Evolutionary conservation across 495 filamentous ascomycete species (phyloP).

Genomic region (Trichoderma gamsii): DNA sequence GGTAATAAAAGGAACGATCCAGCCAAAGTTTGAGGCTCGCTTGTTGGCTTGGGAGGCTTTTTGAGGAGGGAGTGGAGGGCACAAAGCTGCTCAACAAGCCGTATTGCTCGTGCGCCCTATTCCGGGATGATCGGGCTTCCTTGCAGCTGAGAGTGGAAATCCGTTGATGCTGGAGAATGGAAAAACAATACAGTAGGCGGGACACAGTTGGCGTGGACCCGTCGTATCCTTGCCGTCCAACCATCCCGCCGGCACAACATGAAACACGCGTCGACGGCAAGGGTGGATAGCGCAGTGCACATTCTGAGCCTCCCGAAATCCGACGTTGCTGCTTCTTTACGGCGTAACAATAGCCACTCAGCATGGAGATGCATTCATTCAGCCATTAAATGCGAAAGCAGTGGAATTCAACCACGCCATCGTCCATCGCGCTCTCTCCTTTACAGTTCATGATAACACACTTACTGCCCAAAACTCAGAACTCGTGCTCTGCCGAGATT

Average conservation of each 20-base stretch:
- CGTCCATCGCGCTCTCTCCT: background rate
- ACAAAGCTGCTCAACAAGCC: background rate
- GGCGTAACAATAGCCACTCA: background rate
- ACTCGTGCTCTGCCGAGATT: background rate
- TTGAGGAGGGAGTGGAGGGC: background rate
- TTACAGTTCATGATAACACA: background rate
- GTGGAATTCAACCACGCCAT: background rate
- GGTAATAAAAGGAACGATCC: background rate
- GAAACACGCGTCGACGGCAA: constrained; percentile 7
- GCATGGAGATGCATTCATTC: background rate
- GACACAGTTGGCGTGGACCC: background rate
- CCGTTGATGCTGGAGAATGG: background rate
- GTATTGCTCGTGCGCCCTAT: background rate
- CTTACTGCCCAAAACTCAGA: background rate
- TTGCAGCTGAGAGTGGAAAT: constrained; percentile 2
- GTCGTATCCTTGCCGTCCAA: background rate
- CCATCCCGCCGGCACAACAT: constrained; percentile 10
- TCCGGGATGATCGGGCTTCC: constrained; percentile 5
- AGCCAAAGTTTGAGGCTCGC: background rate
- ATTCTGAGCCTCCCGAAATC: background rate
- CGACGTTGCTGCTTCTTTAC: background rate
- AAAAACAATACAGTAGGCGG: background rate
- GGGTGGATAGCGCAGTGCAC: background rate
- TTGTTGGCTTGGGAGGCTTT: background rate
- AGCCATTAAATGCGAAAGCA: background rate